Percentiles rank a stretch among this genome's conserved stretches.
These are phyloP conservation scores for Pseudomicrostroma phylloplanum DNA, from an alignment of 1,284 basidiomycete genomes.

Conservation along the genomic window DNA sequence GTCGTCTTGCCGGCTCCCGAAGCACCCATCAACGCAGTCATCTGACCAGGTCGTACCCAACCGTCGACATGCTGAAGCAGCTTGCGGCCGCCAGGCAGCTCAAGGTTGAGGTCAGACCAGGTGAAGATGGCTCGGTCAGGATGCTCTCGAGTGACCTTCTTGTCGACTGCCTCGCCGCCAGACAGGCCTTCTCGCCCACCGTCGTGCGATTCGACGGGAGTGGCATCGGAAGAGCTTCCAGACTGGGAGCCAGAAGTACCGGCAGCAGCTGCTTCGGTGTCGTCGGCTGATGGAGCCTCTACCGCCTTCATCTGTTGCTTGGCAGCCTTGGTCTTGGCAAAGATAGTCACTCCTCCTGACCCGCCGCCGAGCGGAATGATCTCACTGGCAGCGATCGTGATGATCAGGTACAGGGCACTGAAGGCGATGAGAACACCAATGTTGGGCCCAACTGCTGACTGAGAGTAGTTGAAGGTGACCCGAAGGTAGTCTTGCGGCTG, in stretches of 20 bases:
- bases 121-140: constrained; percentile 20
- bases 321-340: constrained; percentile 17
- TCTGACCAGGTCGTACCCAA: constrained; percentile 17
- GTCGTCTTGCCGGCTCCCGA: constrained; percentile 23
- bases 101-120: constrained; percentile 20
- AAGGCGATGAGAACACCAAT: constrained; percentile 31
- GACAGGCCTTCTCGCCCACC: constrained; percentile 10
- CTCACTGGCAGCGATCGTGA: constrained; percentile 39
- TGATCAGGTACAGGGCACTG: constrained; percentile 31
- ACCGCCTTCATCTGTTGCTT: constrained; percentile 10
- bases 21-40: constrained; percentile 21
- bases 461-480: constrained; percentile 26
- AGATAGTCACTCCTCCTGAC: constrained; percentile 19
- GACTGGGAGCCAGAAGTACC: constrained; percentile 5
- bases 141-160: constrained; percentile 18
- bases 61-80: constrained; percentile 23
- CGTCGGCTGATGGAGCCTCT: constrained; percentile 7
- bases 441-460: constrained; percentile 24
- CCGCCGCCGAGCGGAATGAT: constrained; percentile 15
- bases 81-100: constrained; percentile 17
- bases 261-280: constrained; percentile 13
- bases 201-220: constrained; percentile 1
- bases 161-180: constrained; percentile 23
- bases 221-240: constrained; percentile 6
- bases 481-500: constrained; percentile 24